Evolutionary conservation across 768 basidiomycete species (phyloP), one percentile per base, ranked within the genome.

Genomic region (Amanita pseudoporphyria): DNA sequence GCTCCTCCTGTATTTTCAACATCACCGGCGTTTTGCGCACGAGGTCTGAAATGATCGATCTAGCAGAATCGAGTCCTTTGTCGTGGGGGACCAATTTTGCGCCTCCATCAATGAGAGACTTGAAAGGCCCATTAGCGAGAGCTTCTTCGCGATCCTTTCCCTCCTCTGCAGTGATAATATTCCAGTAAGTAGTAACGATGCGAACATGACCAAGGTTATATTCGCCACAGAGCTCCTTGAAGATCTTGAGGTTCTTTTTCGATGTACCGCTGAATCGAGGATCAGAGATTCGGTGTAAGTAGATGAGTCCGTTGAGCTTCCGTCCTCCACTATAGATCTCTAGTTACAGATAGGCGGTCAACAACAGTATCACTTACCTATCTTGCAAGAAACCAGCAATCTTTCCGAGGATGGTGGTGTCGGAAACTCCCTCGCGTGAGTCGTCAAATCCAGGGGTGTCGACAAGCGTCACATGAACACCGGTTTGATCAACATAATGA

Each of bases 201-300:
- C 67, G 61, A 35, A 76, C 72, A 53, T 76, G 71, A 24, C 62
- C 61, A 44, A 77, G 67, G 4, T 64, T 64, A 41, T 52, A 60
- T n/a, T 68, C 67, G 16, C 73, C 73, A n/a, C n/a, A n/a, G n/a
- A n/a, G n/a, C n/a, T n/a, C n/a, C n/a, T n/a, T n/a, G n/a, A n/a
- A n/a, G n/a, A n/a, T n/a, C n/a, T n/a, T n/a, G n/a, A n/a, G n/a
- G n/a, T n/a, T n/a, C n/a, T n/a, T n/a, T n/a, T n/a, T 67, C 26
- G 70, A 66, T 1, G 63, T 64, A 22, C 70, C 71, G 32, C 69
- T 67, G 57, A 71, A 62, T 26, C 67, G 54, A 57, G 62, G 22
- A 21, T 40, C 22, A 10, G 18, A 40, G 19, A 38, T 49, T 19
- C n/a, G n/a, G n/a, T n/a, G n/a, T n/a, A n/a, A n/a, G n/a, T n/a